Evolutionary conservation across 306 rosid species (phyloP), one percentile per base, ranked within the genome.

Genomic region (Rubus parviflorus): DNA sequence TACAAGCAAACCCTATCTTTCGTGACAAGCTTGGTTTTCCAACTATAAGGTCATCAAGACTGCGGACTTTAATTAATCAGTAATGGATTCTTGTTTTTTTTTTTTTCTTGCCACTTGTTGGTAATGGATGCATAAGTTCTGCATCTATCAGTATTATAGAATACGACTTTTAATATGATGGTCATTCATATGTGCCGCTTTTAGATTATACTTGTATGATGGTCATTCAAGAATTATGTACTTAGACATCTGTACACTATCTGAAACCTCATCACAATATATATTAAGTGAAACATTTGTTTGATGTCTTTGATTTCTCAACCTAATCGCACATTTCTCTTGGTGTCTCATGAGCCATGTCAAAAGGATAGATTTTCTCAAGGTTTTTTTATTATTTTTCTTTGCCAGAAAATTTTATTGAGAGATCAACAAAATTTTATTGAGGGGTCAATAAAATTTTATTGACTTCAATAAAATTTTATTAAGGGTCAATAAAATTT

Each of bases 11-110:
- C 74, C 98, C 96, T 43, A 93, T 88, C 57, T 86, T 93, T 65
- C 94, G 91, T 9, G 96, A 91, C 68, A 93, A 93, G 82, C 92
- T 91, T 79, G 56, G 79, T 67, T 93, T 93, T 81, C 98, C 98
- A 0, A 75, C 81, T 22, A 79, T 91, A 47, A 85, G 85, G 86
- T 80, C 93, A 5, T 89, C 96, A 76, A 89, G 98, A 85, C 81
- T 93, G 84, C 85, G 92, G 58, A 91, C 93, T 4, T 83, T 93
- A 42, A 91, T 93, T 83, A 93, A 93, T 78, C 98, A 93, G 8
- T 20, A 22, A 20, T 56, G 6, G 11, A 20, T n/a, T 56, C 30
- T 56, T 56, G 30, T 56, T 54, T 2, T 56, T 2, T 56, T 46
- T 56, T 56, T 30, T 61, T n/a, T n/a, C 66, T 30, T 61, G 3